Base-by-base conservation (phyloP, 2,329 filamentous ascomycete genomes). In the Ceratocystis variospora region DNA sequence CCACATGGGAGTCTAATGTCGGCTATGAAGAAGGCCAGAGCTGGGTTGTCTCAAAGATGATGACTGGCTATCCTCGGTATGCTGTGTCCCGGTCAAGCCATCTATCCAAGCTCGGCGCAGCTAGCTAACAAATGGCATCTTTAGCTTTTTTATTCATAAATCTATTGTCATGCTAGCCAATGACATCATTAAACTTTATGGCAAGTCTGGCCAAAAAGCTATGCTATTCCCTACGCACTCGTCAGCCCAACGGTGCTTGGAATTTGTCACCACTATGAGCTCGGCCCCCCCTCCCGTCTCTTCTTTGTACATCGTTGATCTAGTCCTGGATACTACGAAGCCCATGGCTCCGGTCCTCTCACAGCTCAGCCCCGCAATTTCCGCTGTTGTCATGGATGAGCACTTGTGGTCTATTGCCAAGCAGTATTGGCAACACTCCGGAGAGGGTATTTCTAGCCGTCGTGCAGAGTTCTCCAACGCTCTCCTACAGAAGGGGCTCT, bases 361-460 rank as follows among this genome's bases (percentile, higher is more conserved):
- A 59, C 78, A 80, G 46, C 75, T 88, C 33, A 77, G 78, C 1
- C 86, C 87, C 0, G 79, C 80, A 8, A 77, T 92, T 25, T 88
- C 83, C 1, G 86, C 85, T 28, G 85, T 96, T 2, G 73, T 97
- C 53, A 90, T 87, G 71, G 83, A 86, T 0, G 78, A 81, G 59
- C 82, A 85, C 12, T 77, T 84, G 19, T 92, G 87, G 71, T 77
- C 83, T 3, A 75, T 88, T 68, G 89, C 90, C n/a, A 97, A 96
- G 75, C 84, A 91, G 72, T 96, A 96, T 72, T 99, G 94, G 94
- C 94, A 97, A 74, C 94, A 99, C 75, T 88, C 89, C 0, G 94
- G 94, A 22, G 92, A 96, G 69, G 94, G 94, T 17, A 81, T 96
- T 15, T 96, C 92, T 0, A 96, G 92, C 74, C 86, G 94, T 62